Conservation (phyloP, 2,329 filamentous ascomycete genomes). For the Colletotrichum sp. region DNA sequence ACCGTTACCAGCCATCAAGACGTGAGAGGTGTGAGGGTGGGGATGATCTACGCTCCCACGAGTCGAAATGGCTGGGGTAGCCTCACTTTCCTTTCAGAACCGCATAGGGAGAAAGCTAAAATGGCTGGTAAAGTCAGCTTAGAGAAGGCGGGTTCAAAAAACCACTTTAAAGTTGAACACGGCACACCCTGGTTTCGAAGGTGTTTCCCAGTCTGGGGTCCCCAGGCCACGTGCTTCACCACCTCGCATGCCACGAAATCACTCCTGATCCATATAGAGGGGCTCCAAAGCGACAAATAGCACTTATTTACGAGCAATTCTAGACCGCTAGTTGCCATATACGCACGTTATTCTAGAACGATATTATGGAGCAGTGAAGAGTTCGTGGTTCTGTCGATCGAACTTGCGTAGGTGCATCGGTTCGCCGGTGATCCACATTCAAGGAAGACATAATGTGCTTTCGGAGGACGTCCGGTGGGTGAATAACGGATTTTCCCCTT, state of each 20-base stretch:
- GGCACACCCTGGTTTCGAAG: background rate
- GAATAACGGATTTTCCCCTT: background rate
- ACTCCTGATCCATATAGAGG: background rate
- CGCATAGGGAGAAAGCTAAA: background rate
- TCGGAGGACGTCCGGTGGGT: background rate
- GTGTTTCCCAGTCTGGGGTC: background rate
- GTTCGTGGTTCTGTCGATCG: background rate
- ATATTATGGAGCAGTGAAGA: background rate
- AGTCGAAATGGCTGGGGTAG: background rate
- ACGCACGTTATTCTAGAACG: background rate
- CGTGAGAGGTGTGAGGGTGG: background rate
- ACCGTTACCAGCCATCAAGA: background rate
- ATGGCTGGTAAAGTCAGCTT: background rate
- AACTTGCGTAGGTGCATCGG: background rate
- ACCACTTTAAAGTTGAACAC: background rate
- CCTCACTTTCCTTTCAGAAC: background rate
- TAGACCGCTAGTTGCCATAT: background rate
- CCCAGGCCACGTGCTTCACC: background rate
- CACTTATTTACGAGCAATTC: background rate
- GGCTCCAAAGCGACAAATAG: background rate
- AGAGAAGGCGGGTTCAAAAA: background rate
- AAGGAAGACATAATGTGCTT: background rate
- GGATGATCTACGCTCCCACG: background rate
- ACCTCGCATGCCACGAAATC: background rate
- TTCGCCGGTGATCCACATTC: background rate